Base-by-base conservation (phyloP, 2,329 filamentous ascomycete species). In the Fusarium domesticum region DNA sequence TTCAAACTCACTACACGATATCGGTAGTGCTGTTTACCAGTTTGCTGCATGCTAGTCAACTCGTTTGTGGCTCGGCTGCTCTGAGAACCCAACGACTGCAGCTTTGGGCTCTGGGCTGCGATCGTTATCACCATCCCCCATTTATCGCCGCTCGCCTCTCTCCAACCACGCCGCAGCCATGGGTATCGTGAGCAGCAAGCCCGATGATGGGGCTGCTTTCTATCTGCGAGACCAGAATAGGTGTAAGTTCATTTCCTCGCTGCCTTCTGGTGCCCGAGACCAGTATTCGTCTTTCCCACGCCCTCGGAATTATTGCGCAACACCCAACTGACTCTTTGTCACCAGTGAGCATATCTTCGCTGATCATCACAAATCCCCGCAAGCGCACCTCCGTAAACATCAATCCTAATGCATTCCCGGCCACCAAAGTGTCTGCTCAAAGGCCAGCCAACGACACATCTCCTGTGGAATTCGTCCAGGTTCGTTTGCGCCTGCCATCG, bases 391-490 rank as follows among this genome's bases (percentile, higher is more conserved):
- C 95, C 43, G 73, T 96, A 60, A 85, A 83, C 63, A 76, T 96
- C 59, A 71, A 81, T 51, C 92, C 93, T 50, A 96, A 96, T 75
- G 78, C 84, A 56, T 97, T 87, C 63, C 93, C 93, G 54, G 88
- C 91, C 32, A 85, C 83, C 44, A 83, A 84, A 73, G 81, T 93
- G 64, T 77, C 75, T 56, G 88, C 84, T 37, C 84, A 80, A 62
- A 83, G 87, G 61, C 82, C 90, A 32, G 52, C 75, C 18, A 84
- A 84, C 58, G 92, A 98, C 64, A 81, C 81, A 50, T 75, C 76
- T 43, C 84, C 88, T 6, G 76, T 96, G 54, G 92, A 97, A 71
- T 98, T 89, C 70, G 81, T 98, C 34, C 92, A 96, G 83, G 91
- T 95, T 74, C 52, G 72, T 68, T 48, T 48, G 57, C 56, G 54